phyloP scores from a whole-genome alignment of 768 basidiomycete species.

The Podaxis mareebaensis region DNA sequence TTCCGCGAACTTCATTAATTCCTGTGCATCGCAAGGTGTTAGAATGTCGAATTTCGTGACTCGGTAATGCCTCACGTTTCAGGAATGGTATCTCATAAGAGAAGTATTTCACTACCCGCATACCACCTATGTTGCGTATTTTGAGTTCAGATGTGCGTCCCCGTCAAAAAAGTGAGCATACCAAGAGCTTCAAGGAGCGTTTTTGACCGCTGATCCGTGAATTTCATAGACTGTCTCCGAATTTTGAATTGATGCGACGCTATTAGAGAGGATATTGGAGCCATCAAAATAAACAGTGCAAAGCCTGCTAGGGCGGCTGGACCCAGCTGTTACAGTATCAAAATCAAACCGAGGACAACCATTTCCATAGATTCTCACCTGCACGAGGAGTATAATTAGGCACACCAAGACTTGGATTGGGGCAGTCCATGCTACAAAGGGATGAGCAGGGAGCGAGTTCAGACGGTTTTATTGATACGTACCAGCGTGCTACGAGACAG shows the following conservation, averaged over 20 bases:
- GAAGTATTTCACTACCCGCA: conserved; percentile 79
- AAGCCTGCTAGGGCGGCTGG: conserved; percentile 74
- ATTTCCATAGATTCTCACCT: conserved; percentile 34
- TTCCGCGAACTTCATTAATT: conserved; percentile 50
- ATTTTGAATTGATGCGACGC: conserved; percentile 60
- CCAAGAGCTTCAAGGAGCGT: conserved; percentile 66
- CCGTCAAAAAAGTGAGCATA: conserved; percentile 20
- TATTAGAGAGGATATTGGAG: conserved; percentile 62
- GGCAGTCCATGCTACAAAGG: conserved; percentile 55
- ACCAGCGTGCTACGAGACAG: conserved; percentile 40
- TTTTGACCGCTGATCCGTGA: conserved; percentile 64
- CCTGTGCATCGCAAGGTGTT: conserved; percentile 31
- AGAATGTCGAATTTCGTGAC: not conserved
- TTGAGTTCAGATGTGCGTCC: not conserved
- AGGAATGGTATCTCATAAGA: conserved; percentile 72
- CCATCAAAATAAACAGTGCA: conserved; percentile 60
- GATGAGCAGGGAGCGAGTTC: not conserved
- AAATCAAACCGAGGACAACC: not conserved
- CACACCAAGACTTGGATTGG: conserved; percentile 66
- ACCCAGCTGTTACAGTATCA: conserved; percentile 46
- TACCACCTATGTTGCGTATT: conserved; percentile 39
- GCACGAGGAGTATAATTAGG: conserved; percentile 56
- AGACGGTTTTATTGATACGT: conserved; percentile 15
- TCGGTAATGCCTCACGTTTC: conserved; percentile 41
- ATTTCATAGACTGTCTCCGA: conserved; percentile 55